Evolutionary conservation across 2,329 filamentous ascomycete species (phyloP).

Genomic region (Fusarium cyanostomum): DNA sequence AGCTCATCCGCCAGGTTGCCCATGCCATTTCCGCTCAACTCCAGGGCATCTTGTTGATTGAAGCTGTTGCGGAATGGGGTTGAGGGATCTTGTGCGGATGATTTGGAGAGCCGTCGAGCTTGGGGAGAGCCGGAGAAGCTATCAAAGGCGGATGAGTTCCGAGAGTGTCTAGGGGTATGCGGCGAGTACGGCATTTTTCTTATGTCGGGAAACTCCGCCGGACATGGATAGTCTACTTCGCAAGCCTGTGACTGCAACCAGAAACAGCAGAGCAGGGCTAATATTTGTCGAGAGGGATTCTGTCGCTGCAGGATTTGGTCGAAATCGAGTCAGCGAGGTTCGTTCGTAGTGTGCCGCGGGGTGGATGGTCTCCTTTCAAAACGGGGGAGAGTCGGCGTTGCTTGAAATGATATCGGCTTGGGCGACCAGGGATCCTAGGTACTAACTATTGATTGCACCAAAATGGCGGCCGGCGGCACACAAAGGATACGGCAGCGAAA

Average conservation of each 20-base stretch:
- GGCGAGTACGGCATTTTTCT: slow-evolving; percentile 54
- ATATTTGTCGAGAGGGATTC: background rate
- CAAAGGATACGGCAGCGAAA: slow-evolving; percentile 16
- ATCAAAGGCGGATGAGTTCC: slow-evolving; percentile 65
- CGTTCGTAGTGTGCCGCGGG: slow-evolving; percentile 9
- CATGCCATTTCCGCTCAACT: slow-evolving; percentile 66
- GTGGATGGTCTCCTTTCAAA: slow-evolving; percentile 30
- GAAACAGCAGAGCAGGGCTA: slow-evolving; percentile 11
- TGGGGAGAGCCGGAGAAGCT: slow-evolving; percentile 57
- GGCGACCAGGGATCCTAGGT: slow-evolving; percentile 37
- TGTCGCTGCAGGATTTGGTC: background rate
- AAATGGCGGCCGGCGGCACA: slow-evolving; percentile 29
- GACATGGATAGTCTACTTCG: slow-evolving; percentile 17
- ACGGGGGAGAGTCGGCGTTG: slow-evolving; percentile 32
- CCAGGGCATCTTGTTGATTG: slow-evolving; percentile 59
- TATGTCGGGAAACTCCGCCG: slow-evolving; percentile 20
- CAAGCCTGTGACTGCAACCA: slow-evolving; percentile 27
- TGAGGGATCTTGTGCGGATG: slow-evolving; percentile 60
- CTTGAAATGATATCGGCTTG: slow-evolving; percentile 39
- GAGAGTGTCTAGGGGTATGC: slow-evolving; percentile 67
- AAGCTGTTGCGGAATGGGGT: slow-evolving; percentile 60
- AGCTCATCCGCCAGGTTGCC: slow-evolving; percentile 85
- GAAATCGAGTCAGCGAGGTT: background rate
- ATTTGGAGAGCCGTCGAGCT: slow-evolving; percentile 60
- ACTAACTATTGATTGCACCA: slow-evolving; percentile 33